Evolutionary conservation across 129 eudicot genomes (phyloP), one percentile per base, ranked within the genome.

Genomic region (Flaveria sonorensis): DNA sequence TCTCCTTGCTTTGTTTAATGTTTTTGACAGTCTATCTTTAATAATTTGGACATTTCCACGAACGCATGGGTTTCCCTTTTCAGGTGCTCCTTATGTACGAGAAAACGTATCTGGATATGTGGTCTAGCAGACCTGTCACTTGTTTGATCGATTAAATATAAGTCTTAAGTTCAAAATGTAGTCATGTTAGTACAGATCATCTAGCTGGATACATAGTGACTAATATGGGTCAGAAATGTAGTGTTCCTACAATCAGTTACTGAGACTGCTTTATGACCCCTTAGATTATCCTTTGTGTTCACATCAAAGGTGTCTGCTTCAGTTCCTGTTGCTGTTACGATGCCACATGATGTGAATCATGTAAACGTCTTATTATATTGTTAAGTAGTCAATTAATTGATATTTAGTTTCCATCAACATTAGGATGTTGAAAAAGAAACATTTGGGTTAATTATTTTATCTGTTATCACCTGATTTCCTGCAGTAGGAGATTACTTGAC

Each of bases 11-110:
- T 62, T n/a, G 28, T 43, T 74, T 16, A 45, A 24, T 63, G 60
- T 74, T n/a, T 62, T 45, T 74, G 48, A 30, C 42, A 24, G 71
- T 61, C 20, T 28, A 62, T 36, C 40, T 59, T 36, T 16, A 18
- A 16, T 45, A 46, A 60, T 74, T 24, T 61, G 46, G 78, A 74
- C 59, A 61, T 61, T 32, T 74, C 71, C 59, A 18, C 16, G 36
- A 63, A 45, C 62, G 79, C 61, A 62, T 62, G 61, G 32, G 32
- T 18, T n/a, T 43, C 59, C 59, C 24, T 60, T 26, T 75, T 75
- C 62, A 62, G 66, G 30, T 21, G 21, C 77, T 72, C 39, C 53
- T 20, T 8, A 8, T 72, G 39, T 39, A 72, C 52, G 36, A 53
- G 18, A 32, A 53, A 50, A 71, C 2, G 48, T 51, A 10, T 52